phyloP scores from a whole-genome alignment of 2,329 filamentous ascomycete species.

The Fonsecaea pugnacius region DNA sequence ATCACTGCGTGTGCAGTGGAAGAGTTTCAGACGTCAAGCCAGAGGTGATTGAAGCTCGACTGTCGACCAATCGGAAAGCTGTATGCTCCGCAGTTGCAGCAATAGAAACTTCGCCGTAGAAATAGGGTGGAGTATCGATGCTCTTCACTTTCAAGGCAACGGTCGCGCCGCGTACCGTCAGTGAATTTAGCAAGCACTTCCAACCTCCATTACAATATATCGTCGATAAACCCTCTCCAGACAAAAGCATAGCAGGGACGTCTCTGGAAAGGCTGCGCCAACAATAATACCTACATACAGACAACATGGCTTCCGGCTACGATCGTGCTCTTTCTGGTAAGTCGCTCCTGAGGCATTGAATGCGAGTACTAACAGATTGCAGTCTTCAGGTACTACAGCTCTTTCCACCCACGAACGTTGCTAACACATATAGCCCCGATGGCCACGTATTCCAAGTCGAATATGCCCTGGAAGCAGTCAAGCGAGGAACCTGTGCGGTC shows the following conservation, averaged over 20 bases:
- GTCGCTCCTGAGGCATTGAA: slow-evolving; percentile 41
- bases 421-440: slow-evolving; percentile 78
- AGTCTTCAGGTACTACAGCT: slow-evolving; percentile 42
- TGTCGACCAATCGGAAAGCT: slow-evolving; percentile 20
- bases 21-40: slow-evolving; percentile 10
- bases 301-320: slow-evolving; percentile 86
- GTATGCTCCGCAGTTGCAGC: slow-evolving; percentile 4
- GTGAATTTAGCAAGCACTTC: slow-evolving; percentile 12
- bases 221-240: background rate
- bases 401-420: slow-evolving; percentile 23
- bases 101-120: slow-evolving; percentile 11
- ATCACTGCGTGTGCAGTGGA: slow-evolving; percentile 1
- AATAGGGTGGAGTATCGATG: slow-evolving; percentile 9
- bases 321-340: slow-evolving; percentile 98
- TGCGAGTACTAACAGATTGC: slow-evolving; percentile 30
- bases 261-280: background rate
- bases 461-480: slow-evolving; percentile 98
- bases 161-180: slow-evolving; percentile 17
- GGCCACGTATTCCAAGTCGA: slow-evolving; percentile 99
- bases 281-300: background rate
- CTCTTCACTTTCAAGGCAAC: slow-evolving; percentile 24
- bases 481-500: slow-evolving; percentile 97
- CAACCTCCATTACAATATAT: slow-evolving; percentile 9
- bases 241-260: background rate
- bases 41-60: slow-evolving; percentile 21